Base-by-base conservation (phyloP, 208 protist species). In the Leishmania aethiopica region DNA sequence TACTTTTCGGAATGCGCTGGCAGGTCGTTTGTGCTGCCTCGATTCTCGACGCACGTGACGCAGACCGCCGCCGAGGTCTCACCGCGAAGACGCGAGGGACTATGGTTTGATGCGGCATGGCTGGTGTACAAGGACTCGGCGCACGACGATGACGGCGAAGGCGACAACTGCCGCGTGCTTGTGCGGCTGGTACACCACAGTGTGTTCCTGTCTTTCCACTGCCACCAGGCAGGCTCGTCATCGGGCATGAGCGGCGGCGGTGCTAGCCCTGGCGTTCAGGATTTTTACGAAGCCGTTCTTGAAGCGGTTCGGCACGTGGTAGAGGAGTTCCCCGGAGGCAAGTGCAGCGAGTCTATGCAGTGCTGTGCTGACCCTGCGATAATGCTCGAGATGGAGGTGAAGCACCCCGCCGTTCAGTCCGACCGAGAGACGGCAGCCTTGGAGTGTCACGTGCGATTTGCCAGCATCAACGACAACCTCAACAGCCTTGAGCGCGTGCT, bases 111-210 rank as follows among this genome's bases (percentile, higher is more conserved):
- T 35, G 77, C 82, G 0, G 82, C 72, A 32, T 85, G 82, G 82
- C 73, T 85, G 32, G 37, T 79, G 35, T 85, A 85, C 81, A 62
- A 60, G n/a, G 75, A 78, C 19, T 15, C 15, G 13, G 62, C n/a
- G 19, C 22, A 78, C 10, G 32, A 45, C 25, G 75, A 62, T 25
- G 13, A 67, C 32, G 17, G 40, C 1, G 32, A 32, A 35, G 15
- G 57, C 28, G 80, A 84, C 40, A 78, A 79, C 28, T 89, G 89
- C 47, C 88, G 94, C 25, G 92, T 92, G 22, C 79, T 96, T 11
- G 69, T 96, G 55, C 94, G 94, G 28, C 86, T 97, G 77, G 88
- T 96, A 49, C 84, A 92, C 8, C 94, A 95, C 86, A 94, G 92
- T 5, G 86, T 97, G 28, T 94, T 96, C 75, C 69, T 96, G 6